A percentile compares a stretch with the other conserved stretches of the same genome.
Conservation (phyloP, 2,329 filamentous ascomycete species). For the Rutstroemia sydowiana region DNA sequence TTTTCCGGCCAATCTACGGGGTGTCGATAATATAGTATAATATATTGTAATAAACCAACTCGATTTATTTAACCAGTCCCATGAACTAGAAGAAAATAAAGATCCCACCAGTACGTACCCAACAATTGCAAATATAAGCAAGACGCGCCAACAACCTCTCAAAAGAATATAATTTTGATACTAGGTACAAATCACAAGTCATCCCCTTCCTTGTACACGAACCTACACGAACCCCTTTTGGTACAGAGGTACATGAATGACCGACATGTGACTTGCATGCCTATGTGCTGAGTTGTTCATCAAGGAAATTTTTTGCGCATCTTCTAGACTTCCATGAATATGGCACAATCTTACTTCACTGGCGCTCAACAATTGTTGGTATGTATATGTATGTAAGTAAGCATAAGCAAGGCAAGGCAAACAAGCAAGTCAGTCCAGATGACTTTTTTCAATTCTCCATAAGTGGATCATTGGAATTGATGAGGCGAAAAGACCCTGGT, state of each 20-base stretch:
- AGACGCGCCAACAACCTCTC: no score
- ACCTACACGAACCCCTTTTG: slow-evolving; percentile 4
- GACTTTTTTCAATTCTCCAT: neutral
- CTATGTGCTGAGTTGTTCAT: neutral
- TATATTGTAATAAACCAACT: neutral
- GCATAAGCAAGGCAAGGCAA: no score
- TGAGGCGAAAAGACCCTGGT: no score
- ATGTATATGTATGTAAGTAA: no score
- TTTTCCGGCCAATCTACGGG: neutral
- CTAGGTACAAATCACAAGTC: neutral
- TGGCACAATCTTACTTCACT: no score
- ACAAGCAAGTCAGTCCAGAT: no score
- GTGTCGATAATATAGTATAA: no score
- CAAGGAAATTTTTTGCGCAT: neutral
- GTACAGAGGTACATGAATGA: neutral
- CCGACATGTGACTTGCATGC: slow-evolving; percentile 3
- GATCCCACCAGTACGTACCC: no score
- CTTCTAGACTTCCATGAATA: neutral
- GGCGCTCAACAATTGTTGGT: no score
- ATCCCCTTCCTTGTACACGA: neutral
- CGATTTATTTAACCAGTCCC: neutral
- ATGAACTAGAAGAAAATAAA: neutral
- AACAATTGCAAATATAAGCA: no score
- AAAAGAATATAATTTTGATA: no score
- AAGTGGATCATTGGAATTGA: no score